A percentile compares a stretch with the other conserved stretches of the same genome.
Evolutionary conservation across 2,329 filamentous ascomycete genomes (phyloP).

Genomic region (Daldinia sp.): DNA sequence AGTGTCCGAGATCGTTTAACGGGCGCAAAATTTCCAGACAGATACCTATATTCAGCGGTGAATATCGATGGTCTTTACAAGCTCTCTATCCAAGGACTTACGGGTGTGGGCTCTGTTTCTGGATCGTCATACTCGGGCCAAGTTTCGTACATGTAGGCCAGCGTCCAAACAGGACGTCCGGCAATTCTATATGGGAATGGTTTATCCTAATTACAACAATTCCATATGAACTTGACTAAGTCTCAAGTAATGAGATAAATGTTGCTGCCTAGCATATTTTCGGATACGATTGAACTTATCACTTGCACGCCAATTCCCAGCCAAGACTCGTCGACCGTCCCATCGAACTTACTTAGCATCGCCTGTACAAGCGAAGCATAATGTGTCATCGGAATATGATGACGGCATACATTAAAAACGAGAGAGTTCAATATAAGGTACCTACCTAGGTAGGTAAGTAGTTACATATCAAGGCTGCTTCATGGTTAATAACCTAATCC

Average conservation of each 20-base stretch:
- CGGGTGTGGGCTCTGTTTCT: slow-evolving; percentile 38
- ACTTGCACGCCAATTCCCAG: not conserved
- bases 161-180: not conserved
- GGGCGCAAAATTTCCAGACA: slow-evolving; percentile 75
- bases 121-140: slow-evolving; percentile 31
- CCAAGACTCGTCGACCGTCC: not conserved
- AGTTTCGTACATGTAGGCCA: not conserved
- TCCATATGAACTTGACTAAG: too few species aligned
- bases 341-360: not conserved
- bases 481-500: not conserved
- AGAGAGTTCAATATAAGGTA: too few species aligned
- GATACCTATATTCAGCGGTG: slow-evolving; percentile 54
- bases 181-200: not conserved
- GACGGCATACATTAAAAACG: not conserved
- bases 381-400: not conserved
- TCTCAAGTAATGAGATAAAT: not conserved
- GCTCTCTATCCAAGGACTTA: slow-evolving; percentile 32
- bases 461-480: not conserved
- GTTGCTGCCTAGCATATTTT: not conserved
- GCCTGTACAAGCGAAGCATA: not conserved
- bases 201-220: not conserved
- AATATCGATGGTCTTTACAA: not conserved
- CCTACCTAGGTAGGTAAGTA: not conserved
- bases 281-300: not conserved
- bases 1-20: slow-evolving; percentile 63